These are phyloP conservation scores for Betula pendula DNA, from an alignment of 306 rosid genomes.

Conservation along the genomic window DNA sequence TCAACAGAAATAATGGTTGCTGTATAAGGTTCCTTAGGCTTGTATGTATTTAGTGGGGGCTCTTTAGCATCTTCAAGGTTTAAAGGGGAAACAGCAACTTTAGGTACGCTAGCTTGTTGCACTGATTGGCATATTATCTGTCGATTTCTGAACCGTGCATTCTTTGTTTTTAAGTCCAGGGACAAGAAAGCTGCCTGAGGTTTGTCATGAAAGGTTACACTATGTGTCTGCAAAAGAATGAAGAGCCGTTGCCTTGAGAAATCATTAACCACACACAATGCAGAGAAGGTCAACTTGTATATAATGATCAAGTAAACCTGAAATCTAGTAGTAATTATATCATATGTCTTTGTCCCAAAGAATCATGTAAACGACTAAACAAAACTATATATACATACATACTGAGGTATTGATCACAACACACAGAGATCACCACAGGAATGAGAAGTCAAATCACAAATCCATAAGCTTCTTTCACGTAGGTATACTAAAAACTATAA, in stretches of 20 bases:
- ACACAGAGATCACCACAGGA: neutral
- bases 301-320: conserved; percentile 8
- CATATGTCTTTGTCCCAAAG: conserved; percentile 8
- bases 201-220: conserved; percentile 51
- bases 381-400: neutral
- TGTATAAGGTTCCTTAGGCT: conserved; percentile 87
- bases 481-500: neutral
- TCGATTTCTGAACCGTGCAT: conserved; percentile 35
- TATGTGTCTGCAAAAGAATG: conserved; percentile 50
- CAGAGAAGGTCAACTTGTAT: conserved; percentile 17
- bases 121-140: conserved; percentile 74
- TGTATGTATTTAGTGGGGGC: conserved; percentile 79
- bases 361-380: neutral
- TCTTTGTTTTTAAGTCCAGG: conserved; percentile 53
- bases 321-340: neutral
- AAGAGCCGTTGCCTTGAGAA: conserved; percentile 20
- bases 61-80: conserved; percentile 66
- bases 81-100: conserved; percentile 70
- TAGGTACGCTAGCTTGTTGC: conserved; percentile 77
- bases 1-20: conserved; percentile 95
- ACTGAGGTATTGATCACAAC: neutral
- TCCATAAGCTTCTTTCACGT: neutral
- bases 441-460: neutral
- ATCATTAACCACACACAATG: conserved; percentile 15
- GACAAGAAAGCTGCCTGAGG: conserved; percentile 52